These are phyloP conservation scores for Tulasnella sp. DNA, from an alignment of 768 basidiomycete species.

Conservation along the genomic window DNA sequence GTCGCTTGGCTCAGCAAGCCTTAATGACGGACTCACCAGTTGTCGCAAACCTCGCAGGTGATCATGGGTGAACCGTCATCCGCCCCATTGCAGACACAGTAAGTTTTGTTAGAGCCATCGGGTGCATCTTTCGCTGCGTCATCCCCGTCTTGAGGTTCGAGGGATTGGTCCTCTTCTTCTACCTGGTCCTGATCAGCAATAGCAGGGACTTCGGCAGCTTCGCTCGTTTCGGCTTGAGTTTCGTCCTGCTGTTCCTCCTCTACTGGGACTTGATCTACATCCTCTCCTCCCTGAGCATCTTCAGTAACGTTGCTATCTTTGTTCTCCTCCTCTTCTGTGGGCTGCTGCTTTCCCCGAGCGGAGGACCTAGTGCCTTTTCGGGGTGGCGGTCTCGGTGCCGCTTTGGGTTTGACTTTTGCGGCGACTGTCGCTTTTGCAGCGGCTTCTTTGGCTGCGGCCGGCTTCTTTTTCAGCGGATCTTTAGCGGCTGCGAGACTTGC, in stretches of 20 bases:
- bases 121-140: background rate
- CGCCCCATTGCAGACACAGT: conserved; percentile 62
- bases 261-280: background rate
- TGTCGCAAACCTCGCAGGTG: conserved; percentile 61
- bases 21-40: conserved; percentile 50
- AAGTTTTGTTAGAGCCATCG: conserved; percentile 33
- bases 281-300: background rate
- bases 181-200: background rate
- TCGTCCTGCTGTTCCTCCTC: conserved; percentile 12
- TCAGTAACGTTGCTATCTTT: background rate
- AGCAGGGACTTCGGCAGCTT: background rate
- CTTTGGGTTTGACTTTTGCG: conserved; percentile 2
- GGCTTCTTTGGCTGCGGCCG: background rate
- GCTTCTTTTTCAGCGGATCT: conserved; percentile 5
- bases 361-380: conserved; percentile 14
- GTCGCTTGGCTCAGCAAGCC: background rate
- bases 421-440: background rate
- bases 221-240: conserved; percentile 2
- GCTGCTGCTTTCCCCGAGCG: background rate
- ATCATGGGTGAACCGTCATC: conserved; percentile 84
- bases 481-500: conserved; percentile 22
- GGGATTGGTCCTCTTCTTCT: conserved; percentile 10
- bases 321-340: background rate
- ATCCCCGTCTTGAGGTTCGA: background rate
- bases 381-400: background rate